phyloP scores from a whole-genome alignment of 805 yeast genomes.

The Kodamaea laetipori region DNA sequence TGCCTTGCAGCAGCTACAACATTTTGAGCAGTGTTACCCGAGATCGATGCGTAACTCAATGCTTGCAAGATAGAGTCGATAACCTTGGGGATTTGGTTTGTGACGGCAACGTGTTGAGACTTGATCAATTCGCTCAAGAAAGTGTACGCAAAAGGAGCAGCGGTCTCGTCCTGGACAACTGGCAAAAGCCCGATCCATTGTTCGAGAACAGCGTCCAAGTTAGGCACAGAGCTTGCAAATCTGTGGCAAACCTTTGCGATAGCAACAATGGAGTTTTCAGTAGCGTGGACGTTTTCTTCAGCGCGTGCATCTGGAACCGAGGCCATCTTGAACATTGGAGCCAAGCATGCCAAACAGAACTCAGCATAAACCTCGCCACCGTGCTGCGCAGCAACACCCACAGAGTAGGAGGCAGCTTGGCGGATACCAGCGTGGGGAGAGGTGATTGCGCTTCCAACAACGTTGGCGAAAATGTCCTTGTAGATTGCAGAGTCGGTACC shows the following conservation, averaged over 20 bases:
- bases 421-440: slow-evolving; percentile 72
- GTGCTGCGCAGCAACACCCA: slow-evolving; percentile 83
- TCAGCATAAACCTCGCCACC: slow-evolving; percentile 67
- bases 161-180: slow-evolving; percentile 78
- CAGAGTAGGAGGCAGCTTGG: slow-evolving; percentile 82
- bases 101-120: slow-evolving; percentile 45
- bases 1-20: slow-evolving; percentile 64
- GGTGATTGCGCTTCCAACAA: slow-evolving; percentile 65
- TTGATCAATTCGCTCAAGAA: slow-evolving; percentile 57
- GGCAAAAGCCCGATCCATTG: slow-evolving; percentile 87
- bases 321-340: slow-evolving; percentile 70
- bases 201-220: slow-evolving; percentile 60
- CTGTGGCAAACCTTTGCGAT: slow-evolving; percentile 80
- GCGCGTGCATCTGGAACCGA: slow-evolving; percentile 78
- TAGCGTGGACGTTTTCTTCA: slow-evolving; percentile 83
- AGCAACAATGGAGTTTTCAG: slow-evolving; percentile 82
- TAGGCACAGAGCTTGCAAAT: slow-evolving; percentile 60
- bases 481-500: slow-evolving; percentile 68
- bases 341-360: slow-evolving; percentile 68
- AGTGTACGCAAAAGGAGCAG: slow-evolving; percentile 80
- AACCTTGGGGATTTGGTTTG: slow-evolving; percentile 56
- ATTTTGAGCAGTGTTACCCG: slow-evolving; percentile 70
- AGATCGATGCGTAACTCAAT: slow-evolving; percentile 61
- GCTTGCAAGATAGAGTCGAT: slow-evolving; percentile 77
- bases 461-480: slow-evolving; percentile 63